Evolutionary conservation across 768 basidiomycete genomes (phyloP).

Genomic region (Auriscalpium vulgare): DNA sequence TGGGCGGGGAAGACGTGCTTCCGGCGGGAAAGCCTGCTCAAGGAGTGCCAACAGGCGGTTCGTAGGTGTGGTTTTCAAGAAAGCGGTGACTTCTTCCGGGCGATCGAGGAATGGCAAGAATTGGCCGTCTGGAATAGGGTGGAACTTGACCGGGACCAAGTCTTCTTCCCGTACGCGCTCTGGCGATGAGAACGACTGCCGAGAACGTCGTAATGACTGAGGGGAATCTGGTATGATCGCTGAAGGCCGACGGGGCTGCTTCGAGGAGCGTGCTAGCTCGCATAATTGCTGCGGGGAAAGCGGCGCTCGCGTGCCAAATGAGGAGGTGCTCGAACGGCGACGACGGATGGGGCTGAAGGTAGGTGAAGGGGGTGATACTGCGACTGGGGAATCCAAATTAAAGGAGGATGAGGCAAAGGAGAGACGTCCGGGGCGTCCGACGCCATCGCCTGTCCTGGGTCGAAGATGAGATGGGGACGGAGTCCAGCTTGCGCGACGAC

Average conservation of each 20-base stretch:
- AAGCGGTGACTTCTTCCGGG: constrained; percentile 12
- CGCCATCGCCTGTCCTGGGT: background rate
- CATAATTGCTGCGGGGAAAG: constrained; percentile 12
- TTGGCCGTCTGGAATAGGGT: constrained; percentile 9
- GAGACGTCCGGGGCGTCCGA: constrained; percentile 4
- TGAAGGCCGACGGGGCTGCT: constrained; percentile 1
- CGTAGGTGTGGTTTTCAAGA: constrained; percentile 13
- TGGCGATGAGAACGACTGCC: background rate
- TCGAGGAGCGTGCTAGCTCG: constrained; percentile 11
- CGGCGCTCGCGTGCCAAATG: constrained; percentile 7
- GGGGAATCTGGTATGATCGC: background rate
- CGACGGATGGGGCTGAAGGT: constrained; percentile 10
- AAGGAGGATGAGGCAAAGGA: constrained; percentile 16
- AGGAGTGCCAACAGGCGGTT: constrained; percentile 15
- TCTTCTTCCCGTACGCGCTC: background rate
- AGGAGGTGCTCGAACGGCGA: background rate
- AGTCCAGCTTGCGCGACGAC: constrained; percentile 1
- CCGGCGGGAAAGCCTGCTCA: constrained; percentile 14
- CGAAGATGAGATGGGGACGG: background rate
- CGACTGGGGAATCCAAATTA: background rate
- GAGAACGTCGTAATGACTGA: background rate
- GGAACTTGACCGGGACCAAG: background rate
- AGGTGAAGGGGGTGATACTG: background rate
- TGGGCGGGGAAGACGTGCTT: constrained; percentile 5
- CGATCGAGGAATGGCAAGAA: constrained; percentile 15